Percentiles rank a stretch among this genome's conserved stretches.
Evolutionary conservation across 1,284 basidiomycete species (phyloP).

Genomic region (Gymnopus androsaceus): DNA sequence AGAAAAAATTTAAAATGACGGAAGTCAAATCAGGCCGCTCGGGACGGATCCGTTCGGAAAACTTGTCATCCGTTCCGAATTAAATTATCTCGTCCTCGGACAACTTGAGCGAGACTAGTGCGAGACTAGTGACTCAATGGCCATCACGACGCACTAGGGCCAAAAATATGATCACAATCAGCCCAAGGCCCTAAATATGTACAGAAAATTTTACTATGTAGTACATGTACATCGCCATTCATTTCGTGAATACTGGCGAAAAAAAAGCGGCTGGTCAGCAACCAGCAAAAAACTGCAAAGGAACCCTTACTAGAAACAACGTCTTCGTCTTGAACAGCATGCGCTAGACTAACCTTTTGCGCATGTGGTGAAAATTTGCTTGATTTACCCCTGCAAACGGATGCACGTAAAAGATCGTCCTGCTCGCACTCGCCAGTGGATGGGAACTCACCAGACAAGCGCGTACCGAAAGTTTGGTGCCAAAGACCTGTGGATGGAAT

Average conservation of each 20-base stretch:
- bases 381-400: constrained; percentile 73
- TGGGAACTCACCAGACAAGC: constrained; percentile 75
- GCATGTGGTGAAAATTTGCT: constrained; percentile 91
- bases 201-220: background rate
- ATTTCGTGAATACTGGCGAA: constrained; percentile 39
- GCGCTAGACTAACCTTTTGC: constrained; percentile 89
- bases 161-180: too few relatives aligned
- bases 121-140: too few relatives aligned
- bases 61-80: too few relatives aligned
- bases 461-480: constrained; percentile 90
- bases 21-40: too few relatives aligned
- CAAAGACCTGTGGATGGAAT: constrained; percentile 88
- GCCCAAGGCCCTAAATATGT: too few relatives aligned
- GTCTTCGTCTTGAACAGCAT: constrained; percentile 92
- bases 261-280: background rate
- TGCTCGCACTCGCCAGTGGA: constrained; percentile 19
- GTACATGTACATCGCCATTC: background rate
- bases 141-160: too few relatives aligned
- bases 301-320: constrained; percentile 82
- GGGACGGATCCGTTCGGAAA: too few relatives aligned
- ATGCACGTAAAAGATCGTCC: constrained; percentile 16
- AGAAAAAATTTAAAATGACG: too few relatives aligned
- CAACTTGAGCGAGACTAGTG: too few relatives aligned
- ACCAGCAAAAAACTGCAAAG: background rate
- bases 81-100: too few relatives aligned